Evolutionary conservation across 441 rosid species (phyloP), one percentile per base, ranked within the genome.

Genomic region (Bruguiera hainesii): DNA sequence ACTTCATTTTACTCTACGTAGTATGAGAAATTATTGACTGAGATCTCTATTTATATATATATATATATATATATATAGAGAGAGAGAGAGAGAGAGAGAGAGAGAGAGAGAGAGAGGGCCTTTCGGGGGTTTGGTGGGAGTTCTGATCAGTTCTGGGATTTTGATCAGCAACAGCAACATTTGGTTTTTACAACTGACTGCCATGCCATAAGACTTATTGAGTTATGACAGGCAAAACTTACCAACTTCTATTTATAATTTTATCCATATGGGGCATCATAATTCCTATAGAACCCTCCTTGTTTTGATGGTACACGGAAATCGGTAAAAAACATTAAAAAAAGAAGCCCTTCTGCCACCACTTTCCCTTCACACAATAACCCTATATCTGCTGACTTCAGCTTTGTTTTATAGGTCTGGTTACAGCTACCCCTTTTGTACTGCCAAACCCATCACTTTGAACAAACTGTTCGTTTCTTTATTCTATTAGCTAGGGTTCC

Each of bases 351-450:
- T 21, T 1, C 19, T 42, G 69, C 56, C 55, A 51, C 68, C 39
- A 63, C 67, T 29, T 63, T 35, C 49, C 58, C 53, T 49, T 39
- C 39, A 18, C 49, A 42, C 64, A 33, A 56, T 29, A 62, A 42
- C 68, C 64, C 58, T 56, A 46, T 42, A 21, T 26, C 68, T 70
- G 82, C 73, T 68, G 78, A 75, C 73, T 76, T 74, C 81, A 76
- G 71, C 78, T 69, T 71, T 61, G 67, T 23, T 73, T 48, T 53
- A 48, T 65, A 64, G 63, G 29, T 46, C 30, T 56, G 51, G 63
- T 56, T 56, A 56, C 56, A 58, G 73, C 73, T 74, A 52, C 49
- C 26, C 28, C 28, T 53, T 20, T 23, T 21, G 51, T 61, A 65
- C 73, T 67, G 37, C 65, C n/a, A 46, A 49, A 9, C 46, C 60